A percentile compares a stretch with the other conserved stretches of the same genome.
These are phyloP conservation scores for Xylaria palmicola DNA, from an alignment of 495 filamentous ascomycete species.

Conservation along the genomic window DNA sequence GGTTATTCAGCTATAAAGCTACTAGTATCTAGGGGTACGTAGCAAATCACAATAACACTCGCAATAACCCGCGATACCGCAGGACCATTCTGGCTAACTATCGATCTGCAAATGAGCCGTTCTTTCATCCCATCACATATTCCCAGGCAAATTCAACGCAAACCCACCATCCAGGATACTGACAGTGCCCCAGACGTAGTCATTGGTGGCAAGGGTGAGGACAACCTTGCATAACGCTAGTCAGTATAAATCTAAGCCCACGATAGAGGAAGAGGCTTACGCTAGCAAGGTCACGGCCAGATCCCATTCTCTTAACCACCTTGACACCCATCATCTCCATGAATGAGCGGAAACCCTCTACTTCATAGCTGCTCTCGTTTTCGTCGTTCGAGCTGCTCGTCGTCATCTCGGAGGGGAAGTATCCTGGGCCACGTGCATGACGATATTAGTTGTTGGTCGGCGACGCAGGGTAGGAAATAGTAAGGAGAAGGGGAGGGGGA, in stretches of 20 bases:
- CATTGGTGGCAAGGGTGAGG: conserved; percentile 26
- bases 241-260: not conserved
- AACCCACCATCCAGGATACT: conserved; percentile 19
- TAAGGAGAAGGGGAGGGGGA: not conserved
- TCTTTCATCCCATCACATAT: not conserved
- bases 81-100: too few species aligned
- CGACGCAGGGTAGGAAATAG: not conserved
- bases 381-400: conserved; percentile 49
- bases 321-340: conserved; percentile 18
- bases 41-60: too few species aligned
- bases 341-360: conserved; percentile 6
- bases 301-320: conserved; percentile 29
- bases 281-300: conserved; percentile 25
- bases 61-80: too few species aligned
- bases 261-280: conserved; percentile 12
- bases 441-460: not conserved
- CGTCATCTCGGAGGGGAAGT: conserved; percentile 71
- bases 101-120: not conserved
- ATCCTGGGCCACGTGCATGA: conserved; percentile 15
- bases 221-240: conserved; percentile 10
- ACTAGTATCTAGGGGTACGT: too few species aligned
- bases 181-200: conserved; percentile 28
- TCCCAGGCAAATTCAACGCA: not conserved
- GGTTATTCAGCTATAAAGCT: too few species aligned
- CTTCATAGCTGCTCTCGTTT: conserved; percentile 42